Percentiles rank a stretch among this genome's conserved stretches.
Evolutionary conservation across 2,329 filamentous ascomycete genomes (phyloP).

Genomic region (Botrytis tulipae): DNA sequence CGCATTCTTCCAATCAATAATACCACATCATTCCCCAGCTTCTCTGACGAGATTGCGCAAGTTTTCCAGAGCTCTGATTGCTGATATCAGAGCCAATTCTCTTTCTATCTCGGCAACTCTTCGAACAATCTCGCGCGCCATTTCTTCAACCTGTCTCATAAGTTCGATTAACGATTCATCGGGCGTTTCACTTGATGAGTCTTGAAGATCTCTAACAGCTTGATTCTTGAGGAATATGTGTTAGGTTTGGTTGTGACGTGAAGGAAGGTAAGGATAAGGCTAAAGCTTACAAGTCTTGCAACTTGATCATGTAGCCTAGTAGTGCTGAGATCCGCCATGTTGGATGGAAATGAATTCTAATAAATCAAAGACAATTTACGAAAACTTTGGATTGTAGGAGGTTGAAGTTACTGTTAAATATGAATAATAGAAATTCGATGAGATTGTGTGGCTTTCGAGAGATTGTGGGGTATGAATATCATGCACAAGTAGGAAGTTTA

Average conservation of each 20-base stretch:
- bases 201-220: neutral
- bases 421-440: neutral
- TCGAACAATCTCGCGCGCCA: neutral
- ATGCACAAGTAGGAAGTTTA: neutral
- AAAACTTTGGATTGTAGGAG: too few species aligned
- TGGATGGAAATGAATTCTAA: neutral
- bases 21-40: neutral
- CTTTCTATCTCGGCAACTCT: neutral
- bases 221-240: neutral
- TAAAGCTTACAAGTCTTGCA: neutral
- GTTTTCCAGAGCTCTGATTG: neutral
- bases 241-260: neutral
- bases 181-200: neutral
- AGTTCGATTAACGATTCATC: neutral
- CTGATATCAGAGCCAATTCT: neutral
- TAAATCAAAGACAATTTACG: too few species aligned
- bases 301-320: neutral
- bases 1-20: neutral
- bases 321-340: neutral
- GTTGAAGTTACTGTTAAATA: neutral
- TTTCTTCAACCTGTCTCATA: neutral
- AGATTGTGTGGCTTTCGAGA: neutral
- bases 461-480: neutral
- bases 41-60: neutral
- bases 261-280: accelerated